phyloP scores from a whole-genome alignment of 1,139 yeast genomes.

The Debaryomycetaceae sp. region DNA sequence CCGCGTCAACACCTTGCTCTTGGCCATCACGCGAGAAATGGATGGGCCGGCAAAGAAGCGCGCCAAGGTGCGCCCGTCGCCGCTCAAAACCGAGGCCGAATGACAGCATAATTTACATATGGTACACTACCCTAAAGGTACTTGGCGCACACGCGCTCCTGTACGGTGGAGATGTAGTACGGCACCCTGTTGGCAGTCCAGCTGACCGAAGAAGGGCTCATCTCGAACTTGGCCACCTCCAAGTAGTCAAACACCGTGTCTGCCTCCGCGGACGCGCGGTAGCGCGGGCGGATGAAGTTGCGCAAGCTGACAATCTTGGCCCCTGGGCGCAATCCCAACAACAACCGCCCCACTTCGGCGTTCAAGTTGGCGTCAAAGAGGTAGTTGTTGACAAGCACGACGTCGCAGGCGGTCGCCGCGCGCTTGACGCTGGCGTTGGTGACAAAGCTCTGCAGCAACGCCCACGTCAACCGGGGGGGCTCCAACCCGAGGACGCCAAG shows the following conservation, averaged over 20 bases:
- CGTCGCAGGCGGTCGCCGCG: conserved; percentile 60
- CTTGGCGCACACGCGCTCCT: conserved; percentile 32
- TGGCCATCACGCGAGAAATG: conserved; percentile 74
- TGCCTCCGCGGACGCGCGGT: conserved; percentile 40
- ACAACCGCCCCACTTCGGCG: conserved; percentile 60
- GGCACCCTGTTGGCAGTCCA: conserved; percentile 89
- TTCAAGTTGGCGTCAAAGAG: conserved; percentile 74
- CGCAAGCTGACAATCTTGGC: conserved; percentile 75
- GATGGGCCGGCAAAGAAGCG: conserved; percentile 59
- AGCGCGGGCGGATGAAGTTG: conserved; percentile 61
- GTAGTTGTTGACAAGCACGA: conserved; percentile 76
- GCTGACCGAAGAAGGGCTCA: conserved; percentile 69
- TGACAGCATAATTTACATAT: too few species aligned
- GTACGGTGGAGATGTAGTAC: conserved; percentile 73
- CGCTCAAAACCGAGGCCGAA: too few species aligned
- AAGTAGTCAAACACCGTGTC: conserved; percentile 56
- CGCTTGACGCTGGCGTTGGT: conserved; percentile 53
- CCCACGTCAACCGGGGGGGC: conserved; percentile 52
- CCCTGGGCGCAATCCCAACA: conserved; percentile 64
- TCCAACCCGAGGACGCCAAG: conserved; percentile 60
- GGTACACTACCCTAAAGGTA: conserved; percentile 14
- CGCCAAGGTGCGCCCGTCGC: too few species aligned
- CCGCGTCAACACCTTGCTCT: conserved; percentile 71
- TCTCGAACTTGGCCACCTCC: conserved; percentile 58
- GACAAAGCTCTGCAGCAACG: conserved; percentile 68